phyloP scores from a whole-genome alignment of 768 basidiomycete species.

The Epithele typhae region DNA sequence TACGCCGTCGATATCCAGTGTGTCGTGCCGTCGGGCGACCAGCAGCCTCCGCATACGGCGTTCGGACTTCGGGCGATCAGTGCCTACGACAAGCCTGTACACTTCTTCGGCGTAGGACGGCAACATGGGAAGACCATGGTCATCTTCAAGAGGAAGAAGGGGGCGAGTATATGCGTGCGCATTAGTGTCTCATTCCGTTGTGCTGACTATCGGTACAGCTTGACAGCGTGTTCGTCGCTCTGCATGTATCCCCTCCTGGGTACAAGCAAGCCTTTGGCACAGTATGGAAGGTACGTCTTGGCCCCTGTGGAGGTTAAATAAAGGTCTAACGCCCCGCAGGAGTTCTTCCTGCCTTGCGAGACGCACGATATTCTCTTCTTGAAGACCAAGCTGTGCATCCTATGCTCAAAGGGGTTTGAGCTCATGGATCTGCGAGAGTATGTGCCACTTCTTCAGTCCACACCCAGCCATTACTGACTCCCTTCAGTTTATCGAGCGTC shows the following conservation, averaged over 20 bases:
- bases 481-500: conserved; percentile 34
- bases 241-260: conserved; percentile 63
- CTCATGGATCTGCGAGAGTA: conserved; percentile 12
- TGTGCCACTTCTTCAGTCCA: no score
- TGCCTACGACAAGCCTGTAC: conserved; percentile 36
- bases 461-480: no score
- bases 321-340: no score
- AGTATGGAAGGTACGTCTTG: not conserved
- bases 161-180: conserved; percentile 4
- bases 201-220: conserved; percentile 33
- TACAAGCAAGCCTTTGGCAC: conserved; percentile 44
- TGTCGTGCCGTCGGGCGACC: conserved; percentile 36
- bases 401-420: conserved; percentile 8
- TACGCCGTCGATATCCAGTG: conserved; percentile 46
- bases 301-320: no score
- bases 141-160: conserved; percentile 34
- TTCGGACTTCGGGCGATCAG: conserved; percentile 40
- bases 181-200: no score
- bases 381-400: conserved; percentile 11
- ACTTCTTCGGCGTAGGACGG: conserved; percentile 48
- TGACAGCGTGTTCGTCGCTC: conserved; percentile 87
- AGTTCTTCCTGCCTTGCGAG: conserved; percentile 88
- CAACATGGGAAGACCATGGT: conserved; percentile 42
- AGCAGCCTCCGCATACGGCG: conserved; percentile 19
- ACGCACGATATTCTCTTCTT: conserved; percentile 45